Evolutionary conservation across 2,329 filamentous ascomycete species (phyloP).

Genomic region (Ophiostoma piceae): DNA sequence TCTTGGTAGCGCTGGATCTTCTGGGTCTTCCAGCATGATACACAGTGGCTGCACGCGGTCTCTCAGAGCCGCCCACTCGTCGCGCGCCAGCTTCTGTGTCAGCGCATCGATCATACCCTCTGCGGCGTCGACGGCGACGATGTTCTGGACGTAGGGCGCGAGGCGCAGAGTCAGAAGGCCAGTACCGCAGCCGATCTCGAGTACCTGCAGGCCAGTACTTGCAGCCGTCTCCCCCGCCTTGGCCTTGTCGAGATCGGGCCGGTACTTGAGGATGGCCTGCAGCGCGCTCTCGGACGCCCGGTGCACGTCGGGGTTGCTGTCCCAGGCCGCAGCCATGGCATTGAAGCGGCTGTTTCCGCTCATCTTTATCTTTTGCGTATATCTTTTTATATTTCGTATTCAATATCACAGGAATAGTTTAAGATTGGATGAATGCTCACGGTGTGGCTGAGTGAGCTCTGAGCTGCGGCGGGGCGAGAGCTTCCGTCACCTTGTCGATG

Average conservation of each 20-base stretch:
- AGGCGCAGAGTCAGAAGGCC: conserved; percentile 48
- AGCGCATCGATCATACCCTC: conserved; percentile 52
- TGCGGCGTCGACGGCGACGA: conserved; percentile 51
- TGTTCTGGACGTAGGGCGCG: conserved; percentile 42
- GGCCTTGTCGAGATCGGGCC: conserved; percentile 33
- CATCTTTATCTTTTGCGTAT: not conserved
- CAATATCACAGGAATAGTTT: too few species aligned
- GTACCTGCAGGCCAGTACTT: conserved; percentile 38
- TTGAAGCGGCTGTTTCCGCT: conserved; percentile 46
- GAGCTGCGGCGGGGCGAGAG: not conserved
- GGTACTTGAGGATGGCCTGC: conserved; percentile 40
- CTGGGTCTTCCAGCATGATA: conserved; percentile 45
- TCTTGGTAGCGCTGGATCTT: conserved; percentile 40
- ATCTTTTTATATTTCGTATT: too few species aligned
- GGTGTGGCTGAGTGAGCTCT: not conserved
- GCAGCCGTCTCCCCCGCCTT: conserved; percentile 15
- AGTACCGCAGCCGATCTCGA: conserved; percentile 55
- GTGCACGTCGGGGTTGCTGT: conserved; percentile 47
- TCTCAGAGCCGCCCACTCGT: conserved; percentile 30
- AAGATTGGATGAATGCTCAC: too few species aligned
- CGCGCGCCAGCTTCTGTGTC: conserved; percentile 43
- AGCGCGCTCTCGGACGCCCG: conserved; percentile 41
- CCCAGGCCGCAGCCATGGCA: conserved; percentile 50
- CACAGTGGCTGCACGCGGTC: conserved; percentile 41
- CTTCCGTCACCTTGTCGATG: not conserved